phyloP scores from a whole-genome alignment of 2,329 filamentous ascomycete species.

The Aspergillus piperis region DNA sequence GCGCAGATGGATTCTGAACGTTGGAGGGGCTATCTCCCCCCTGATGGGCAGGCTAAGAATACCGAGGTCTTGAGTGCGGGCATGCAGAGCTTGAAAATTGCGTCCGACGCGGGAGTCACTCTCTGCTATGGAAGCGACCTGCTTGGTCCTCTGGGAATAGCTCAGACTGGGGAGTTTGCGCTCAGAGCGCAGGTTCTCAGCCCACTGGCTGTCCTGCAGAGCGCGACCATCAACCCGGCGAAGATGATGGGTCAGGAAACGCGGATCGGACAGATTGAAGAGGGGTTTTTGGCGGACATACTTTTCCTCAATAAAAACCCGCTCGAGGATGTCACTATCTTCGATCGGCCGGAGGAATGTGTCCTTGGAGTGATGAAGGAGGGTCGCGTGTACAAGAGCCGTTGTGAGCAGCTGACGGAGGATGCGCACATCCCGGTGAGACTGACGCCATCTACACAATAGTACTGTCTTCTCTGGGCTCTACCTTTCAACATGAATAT shows the following conservation, averaged over 20 bases:
- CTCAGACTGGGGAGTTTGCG: constrained; percentile 54
- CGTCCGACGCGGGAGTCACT: constrained; percentile 54
- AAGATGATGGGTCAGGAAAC: constrained; percentile 50
- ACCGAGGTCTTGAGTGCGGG: constrained; percentile 51
- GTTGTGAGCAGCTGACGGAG: constrained; percentile 2
- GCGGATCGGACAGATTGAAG: constrained; percentile 53
- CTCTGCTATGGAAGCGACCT: constrained; percentile 61
- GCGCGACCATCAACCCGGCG: constrained; percentile 57
- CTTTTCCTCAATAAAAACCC: constrained; percentile 56
- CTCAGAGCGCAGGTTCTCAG: constrained; percentile 48
- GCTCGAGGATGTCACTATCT: constrained; percentile 55
- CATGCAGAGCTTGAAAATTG: constrained; percentile 51
- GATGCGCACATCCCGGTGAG: constrained; percentile 6
- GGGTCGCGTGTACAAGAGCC: constrained; percentile 44
- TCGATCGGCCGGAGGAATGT: constrained; percentile 52
- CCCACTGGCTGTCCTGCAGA: constrained; percentile 49
- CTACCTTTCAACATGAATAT: too few relatives aligned
- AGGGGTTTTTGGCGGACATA: constrained; percentile 56
- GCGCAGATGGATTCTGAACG: constrained; percentile 48
- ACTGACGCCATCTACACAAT: background rate
- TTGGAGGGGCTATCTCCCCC: constrained; percentile 27
- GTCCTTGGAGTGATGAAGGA: constrained; percentile 58
- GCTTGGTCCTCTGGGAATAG: constrained; percentile 51
- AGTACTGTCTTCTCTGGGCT: background rate
- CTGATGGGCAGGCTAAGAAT: constrained; percentile 53